Conservation (phyloP, 192 early-diverging fungal species). For the Lunasporangiospora selenospora region DNA sequence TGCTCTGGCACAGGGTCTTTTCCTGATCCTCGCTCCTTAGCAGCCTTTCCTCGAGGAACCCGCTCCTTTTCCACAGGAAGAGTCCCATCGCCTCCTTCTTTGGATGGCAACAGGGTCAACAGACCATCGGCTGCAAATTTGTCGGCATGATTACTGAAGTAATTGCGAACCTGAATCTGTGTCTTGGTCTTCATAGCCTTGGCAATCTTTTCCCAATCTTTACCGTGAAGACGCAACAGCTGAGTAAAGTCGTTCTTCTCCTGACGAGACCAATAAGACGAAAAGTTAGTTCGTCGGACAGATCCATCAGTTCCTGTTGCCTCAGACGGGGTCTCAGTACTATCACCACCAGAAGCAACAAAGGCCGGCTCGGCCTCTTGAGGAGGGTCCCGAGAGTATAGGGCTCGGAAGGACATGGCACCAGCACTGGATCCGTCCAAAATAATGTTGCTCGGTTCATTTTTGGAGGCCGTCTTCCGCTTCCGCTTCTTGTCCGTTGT, state of each 20-base stretch:
- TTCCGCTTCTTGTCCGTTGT: constrained; percentile 9
- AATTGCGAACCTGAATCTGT: constrained; percentile 83
- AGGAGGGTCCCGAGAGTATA: constrained; percentile 32
- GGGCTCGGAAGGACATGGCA: constrained; percentile 36
- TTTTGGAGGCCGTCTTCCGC: constrained; percentile 27
- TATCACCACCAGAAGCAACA: background rate
- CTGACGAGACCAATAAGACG: constrained; percentile 90
- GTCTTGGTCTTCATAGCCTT: constrained; percentile 80
- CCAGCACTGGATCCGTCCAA: background rate
- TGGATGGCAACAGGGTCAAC: background rate
- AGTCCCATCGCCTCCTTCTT: too few species aligned
- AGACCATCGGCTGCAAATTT: constrained; percentile 25
- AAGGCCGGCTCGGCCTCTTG: constrained; percentile 5
- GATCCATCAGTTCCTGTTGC: constrained; percentile 24
- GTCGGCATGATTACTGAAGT: constrained; percentile 69
- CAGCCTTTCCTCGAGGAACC: background rate
- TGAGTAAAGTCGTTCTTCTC: constrained; percentile 79
- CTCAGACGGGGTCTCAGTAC: too few species aligned
- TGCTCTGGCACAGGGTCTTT: too few species aligned
- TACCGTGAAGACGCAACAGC: constrained; percentile 66
- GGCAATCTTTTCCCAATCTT: constrained; percentile 82
- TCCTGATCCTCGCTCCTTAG: too few species aligned
- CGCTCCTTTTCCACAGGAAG: too few species aligned
- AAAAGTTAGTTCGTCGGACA: constrained; percentile 50
- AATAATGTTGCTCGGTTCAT: background rate